Conservation (phyloP, 768 basidiomycete species). For the Russula lepida region DNA sequence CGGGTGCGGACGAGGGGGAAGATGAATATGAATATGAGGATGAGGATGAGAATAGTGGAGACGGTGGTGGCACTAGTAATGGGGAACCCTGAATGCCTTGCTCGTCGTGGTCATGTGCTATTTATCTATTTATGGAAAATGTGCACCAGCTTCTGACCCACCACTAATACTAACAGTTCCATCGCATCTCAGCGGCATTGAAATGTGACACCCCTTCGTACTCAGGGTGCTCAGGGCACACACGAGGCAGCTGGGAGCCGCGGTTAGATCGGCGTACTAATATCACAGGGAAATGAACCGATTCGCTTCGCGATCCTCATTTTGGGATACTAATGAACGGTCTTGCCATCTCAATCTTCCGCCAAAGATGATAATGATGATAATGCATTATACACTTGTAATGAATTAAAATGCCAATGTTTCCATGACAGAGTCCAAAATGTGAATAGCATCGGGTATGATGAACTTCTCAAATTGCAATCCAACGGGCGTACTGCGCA, state of each 20-base stretch:
- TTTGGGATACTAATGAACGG: neutral
- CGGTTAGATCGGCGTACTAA: neutral
- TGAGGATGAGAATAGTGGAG: too few species aligned
- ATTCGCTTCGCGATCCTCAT: neutral
- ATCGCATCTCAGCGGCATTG: neutral
- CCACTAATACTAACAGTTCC: neutral
- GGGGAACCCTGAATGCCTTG: too few species aligned
- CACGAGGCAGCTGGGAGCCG: neutral
- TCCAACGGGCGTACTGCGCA: constrained; percentile 66
- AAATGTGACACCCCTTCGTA: neutral
- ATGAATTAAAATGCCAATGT: constrained; percentile 57
- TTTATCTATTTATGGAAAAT: neutral
- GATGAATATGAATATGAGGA: too few species aligned
- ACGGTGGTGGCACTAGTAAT: too few species aligned
- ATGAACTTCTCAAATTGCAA: constrained; percentile 89
- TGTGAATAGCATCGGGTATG: constrained; percentile 77
- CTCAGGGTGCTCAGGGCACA: neutral
- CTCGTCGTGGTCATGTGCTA: too few species aligned
- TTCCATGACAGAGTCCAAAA: constrained; percentile 78
- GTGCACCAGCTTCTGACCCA: neutral
- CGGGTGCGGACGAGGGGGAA: constrained; percentile 17
- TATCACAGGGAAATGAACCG: neutral
- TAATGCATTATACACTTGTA: constrained; percentile 3
- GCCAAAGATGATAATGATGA: neutral
- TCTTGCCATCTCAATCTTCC: neutral